Evolutionary conservation across 2,329 filamentous ascomycete species (phyloP).

Genomic region (Spiromastix sp.): DNA sequence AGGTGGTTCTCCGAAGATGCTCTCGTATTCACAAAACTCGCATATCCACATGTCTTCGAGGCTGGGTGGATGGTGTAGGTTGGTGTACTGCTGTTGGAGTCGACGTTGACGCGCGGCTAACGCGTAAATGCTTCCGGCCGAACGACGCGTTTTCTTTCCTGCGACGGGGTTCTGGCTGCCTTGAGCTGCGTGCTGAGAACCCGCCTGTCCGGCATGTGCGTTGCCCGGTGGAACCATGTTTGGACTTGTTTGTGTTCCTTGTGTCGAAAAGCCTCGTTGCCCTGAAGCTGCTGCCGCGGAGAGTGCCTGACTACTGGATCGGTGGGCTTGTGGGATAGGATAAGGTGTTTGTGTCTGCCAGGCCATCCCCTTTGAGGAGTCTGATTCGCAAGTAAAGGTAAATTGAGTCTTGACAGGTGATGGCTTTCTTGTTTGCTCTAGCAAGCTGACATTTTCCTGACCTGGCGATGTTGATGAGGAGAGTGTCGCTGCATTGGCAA

Average conservation of each 20-base stretch:
- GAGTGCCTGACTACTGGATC: constrained; percentile 24
- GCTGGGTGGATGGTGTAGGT: constrained; percentile 61
- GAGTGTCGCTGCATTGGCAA: constrained; percentile 72
- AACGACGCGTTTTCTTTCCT: constrained; percentile 55
- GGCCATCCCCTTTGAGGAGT: constrained; percentile 67
- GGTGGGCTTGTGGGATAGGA: constrained; percentile 27
- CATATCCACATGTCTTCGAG: constrained; percentile 83
- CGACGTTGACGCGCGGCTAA: constrained; percentile 68
- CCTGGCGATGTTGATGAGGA: constrained; percentile 48
- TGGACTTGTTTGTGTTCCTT: constrained; percentile 47
- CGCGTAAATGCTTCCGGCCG: constrained; percentile 59
- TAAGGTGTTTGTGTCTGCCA: constrained; percentile 54
- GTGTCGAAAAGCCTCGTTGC: constrained; percentile 37
- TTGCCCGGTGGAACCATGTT: constrained; percentile 30
- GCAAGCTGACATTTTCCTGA: constrained; percentile 67
- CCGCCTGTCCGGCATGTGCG: constrained; percentile 25
- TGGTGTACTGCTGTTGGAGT: constrained; percentile 64
- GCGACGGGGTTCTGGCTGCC: constrained; percentile 38
- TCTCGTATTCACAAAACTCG: constrained; percentile 96
- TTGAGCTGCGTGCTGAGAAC: constrained; percentile 24
- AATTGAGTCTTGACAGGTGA: constrained; percentile 75
- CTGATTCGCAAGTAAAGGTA: constrained; percentile 91
- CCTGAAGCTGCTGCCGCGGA: constrained; percentile 21
- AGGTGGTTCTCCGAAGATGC: constrained; percentile 82
- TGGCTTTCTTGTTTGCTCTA: constrained; percentile 56